Percentiles rank a stretch among this genome's conserved stretches.
These are phyloP conservation scores for Allomyces arbusculus DNA, from an alignment of 192 early-diverging fungal genomes.

Conservation along the genomic window DNA sequence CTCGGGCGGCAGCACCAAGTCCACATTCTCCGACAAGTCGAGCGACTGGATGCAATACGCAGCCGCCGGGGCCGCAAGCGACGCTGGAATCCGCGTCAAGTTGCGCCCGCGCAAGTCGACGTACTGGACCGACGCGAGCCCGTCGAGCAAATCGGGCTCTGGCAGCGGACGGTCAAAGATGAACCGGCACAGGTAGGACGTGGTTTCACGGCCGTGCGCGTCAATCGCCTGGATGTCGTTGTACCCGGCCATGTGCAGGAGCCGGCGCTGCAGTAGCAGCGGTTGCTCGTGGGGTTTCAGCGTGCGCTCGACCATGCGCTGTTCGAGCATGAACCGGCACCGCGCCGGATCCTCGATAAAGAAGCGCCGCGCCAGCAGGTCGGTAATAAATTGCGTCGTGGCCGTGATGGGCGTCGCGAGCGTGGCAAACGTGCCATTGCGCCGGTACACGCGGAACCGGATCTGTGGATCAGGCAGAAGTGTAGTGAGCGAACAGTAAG, in stretches of 20 bases:
- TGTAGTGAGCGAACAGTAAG: too few relatives aligned
- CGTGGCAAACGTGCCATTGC: too few relatives aligned
- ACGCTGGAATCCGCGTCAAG: slow-evolving; percentile 59
- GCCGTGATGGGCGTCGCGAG: too few relatives aligned
- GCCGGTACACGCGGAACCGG: too few relatives aligned
- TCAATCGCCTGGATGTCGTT: slow-evolving; percentile 52
- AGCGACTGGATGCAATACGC: slow-evolving; percentile 37
- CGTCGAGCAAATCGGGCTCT: slow-evolving; percentile 22
- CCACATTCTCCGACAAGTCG: slow-evolving; percentile 62
- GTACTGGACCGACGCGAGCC: slow-evolving; percentile 26
- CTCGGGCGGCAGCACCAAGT: slow-evolving; percentile 61
- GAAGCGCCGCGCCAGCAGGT: too few relatives aligned
- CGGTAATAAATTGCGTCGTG: too few relatives aligned
- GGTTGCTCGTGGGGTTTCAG: slow-evolving; percentile 49
- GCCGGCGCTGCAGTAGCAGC: slow-evolving; percentile 44
- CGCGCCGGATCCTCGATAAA: too few relatives aligned
- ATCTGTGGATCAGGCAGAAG: too few relatives aligned
- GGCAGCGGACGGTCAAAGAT: slow-evolving; percentile 35
- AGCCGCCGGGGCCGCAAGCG: slow-evolving; percentile 45
- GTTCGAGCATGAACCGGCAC: slow-evolving; percentile 19
- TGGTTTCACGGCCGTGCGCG: slow-evolving; percentile 61
- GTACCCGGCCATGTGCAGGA: slow-evolving; percentile 63
- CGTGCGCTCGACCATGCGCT: slow-evolving; percentile 42
- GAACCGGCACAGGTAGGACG: slow-evolving; percentile 66
- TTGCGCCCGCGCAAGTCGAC: slow-evolving; percentile 53